Conservation (phyloP, 768 basidiomycete genomes). For the Boletus subcaerulescens region DNA sequence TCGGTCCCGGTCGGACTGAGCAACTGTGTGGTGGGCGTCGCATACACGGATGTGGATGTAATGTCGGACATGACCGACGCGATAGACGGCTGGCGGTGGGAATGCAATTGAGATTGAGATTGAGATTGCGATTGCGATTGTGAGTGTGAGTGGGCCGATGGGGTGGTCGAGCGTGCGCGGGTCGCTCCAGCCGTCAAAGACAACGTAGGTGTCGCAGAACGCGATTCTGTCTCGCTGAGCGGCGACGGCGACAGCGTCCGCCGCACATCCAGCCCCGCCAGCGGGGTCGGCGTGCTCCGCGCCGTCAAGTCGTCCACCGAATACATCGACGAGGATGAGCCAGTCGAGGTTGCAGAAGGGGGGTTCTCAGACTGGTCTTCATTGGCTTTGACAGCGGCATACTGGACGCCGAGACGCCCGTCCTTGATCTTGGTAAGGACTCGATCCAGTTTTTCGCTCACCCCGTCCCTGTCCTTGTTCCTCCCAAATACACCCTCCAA, state of each 20-base stretch:
- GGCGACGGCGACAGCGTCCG: slow-evolving; percentile 22
- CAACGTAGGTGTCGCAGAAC: slow-evolving; percentile 28
- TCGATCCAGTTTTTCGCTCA: slow-evolving; percentile 69
- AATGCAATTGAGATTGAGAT: slow-evolving; percentile 10
- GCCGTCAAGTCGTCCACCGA: slow-evolving; percentile 43
- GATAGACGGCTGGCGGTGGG: slow-evolving; percentile 64
- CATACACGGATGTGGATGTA: slow-evolving; percentile 41
- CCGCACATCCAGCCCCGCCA: slow-evolving; percentile 13
- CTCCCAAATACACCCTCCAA: slow-evolving; percentile 63
- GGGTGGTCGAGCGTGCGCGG: slow-evolving; percentile 26
- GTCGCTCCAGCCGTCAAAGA: slow-evolving; percentile 2
- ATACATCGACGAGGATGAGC: slow-evolving; percentile 51
- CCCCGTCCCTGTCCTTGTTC: slow-evolving; percentile 56
- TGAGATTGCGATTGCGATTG: slow-evolving; percentile 2
- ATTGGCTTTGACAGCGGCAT: slow-evolving; percentile 1
- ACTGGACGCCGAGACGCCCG: slow-evolving; percentile 44
- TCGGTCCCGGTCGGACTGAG: slow-evolving; percentile 25
- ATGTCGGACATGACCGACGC: slow-evolving; percentile 71
- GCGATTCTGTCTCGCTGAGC: slow-evolving; percentile 19
- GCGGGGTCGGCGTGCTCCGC: slow-evolving; percentile 30
- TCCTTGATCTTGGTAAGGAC: slow-evolving; percentile 75
- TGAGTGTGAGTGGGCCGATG: slow-evolving; percentile 29
- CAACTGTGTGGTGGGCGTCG: slow-evolving; percentile 38
- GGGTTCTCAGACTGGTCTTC: slow-evolving; percentile 24
- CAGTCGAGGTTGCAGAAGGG: slow-evolving; percentile 27